These are phyloP conservation scores for Celoporthe dispersa DNA, from an alignment of 2,329 filamentous ascomycete genomes.

Conservation along the genomic window DNA sequence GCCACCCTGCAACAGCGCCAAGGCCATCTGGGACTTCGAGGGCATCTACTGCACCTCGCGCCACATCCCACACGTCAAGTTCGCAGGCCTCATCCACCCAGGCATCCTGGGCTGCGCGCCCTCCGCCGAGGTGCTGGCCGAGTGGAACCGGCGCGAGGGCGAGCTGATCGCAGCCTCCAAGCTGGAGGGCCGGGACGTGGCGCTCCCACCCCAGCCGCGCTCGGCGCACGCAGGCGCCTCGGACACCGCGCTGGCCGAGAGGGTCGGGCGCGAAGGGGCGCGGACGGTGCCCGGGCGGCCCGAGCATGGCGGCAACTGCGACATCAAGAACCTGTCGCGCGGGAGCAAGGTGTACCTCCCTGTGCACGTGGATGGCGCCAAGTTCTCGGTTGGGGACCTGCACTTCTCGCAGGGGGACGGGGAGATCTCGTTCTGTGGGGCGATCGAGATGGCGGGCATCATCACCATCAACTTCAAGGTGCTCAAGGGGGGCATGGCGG, in stretches of 20 bases:
- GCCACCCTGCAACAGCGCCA: slow-evolving; percentile 43
- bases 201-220: slow-evolving; percentile 72
- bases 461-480: slow-evolving; percentile 92
- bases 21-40: slow-evolving; percentile 64
- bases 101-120: slow-evolving; percentile 91
- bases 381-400: slow-evolving; percentile 87
- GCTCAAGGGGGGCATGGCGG: slow-evolving; percentile 77
- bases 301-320: slow-evolving; percentile 88
- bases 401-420: slow-evolving; percentile 90
- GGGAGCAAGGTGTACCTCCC: slow-evolving; percentile 86
- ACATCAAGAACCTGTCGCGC: slow-evolving; percentile 77
- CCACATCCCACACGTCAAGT: slow-evolving; percentile 85
- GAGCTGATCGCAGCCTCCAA: slow-evolving; percentile 75
- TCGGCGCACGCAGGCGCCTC: slow-evolving; percentile 76
- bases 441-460: slow-evolving; percentile 91
- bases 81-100: slow-evolving; percentile 87
- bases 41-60: slow-evolving; percentile 76
- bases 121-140: slow-evolving; percentile 73
- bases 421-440: slow-evolving; percentile 86
- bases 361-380: slow-evolving; percentile 83
- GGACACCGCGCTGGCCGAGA: slow-evolving; percentile 60
- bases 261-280: slow-evolving; percentile 77
- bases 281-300: slow-evolving; percentile 83
- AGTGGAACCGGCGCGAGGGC: slow-evolving; percentile 83
- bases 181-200: slow-evolving; percentile 69